Conservation (phyloP, 2,329 filamentous ascomycete species). For the Bimuria novae-zelandiae region DNA sequence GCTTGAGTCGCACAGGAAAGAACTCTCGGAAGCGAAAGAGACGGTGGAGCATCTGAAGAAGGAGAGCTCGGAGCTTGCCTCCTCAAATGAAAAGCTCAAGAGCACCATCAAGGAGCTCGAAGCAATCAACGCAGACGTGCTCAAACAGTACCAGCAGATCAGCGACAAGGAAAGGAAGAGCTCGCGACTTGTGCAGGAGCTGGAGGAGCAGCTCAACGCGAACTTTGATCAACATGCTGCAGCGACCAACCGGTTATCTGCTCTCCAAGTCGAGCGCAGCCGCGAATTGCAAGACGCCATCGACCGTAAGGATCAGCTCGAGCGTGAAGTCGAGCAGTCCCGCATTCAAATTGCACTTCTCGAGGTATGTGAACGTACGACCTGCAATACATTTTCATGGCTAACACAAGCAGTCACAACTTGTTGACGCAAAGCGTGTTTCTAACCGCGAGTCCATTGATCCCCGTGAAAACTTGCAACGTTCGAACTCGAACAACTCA, state of each 20-base stretch:
- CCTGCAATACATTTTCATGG: not conserved
- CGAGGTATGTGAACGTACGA: slow-evolving; percentile 63
- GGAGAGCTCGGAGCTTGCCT: slow-evolving; percentile 26
- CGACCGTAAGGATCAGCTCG: slow-evolving; percentile 50
- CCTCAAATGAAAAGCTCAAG: not conserved
- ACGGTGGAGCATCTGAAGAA: slow-evolving; percentile 48
- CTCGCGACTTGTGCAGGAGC: slow-evolving; percentile 86
- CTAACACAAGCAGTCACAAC: slow-evolving; percentile 60
- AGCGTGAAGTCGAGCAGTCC: slow-evolving; percentile 75
- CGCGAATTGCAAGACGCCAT: slow-evolving; percentile 49
- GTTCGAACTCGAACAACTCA: slow-evolving; percentile 64
- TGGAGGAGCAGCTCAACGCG: slow-evolving; percentile 92
- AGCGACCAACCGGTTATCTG: slow-evolving; percentile 83
- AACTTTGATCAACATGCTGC: slow-evolving; percentile 93
- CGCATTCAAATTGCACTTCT: slow-evolving; percentile 74
- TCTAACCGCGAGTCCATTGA: slow-evolving; percentile 52
- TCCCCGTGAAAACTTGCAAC: slow-evolving; percentile 55
- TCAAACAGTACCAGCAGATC: slow-evolving; percentile 62
- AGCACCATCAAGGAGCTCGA: slow-evolving; percentile 49
- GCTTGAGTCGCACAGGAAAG: slow-evolving; percentile 48
- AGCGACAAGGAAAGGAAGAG: slow-evolving; percentile 82
- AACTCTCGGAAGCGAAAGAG: slow-evolving; percentile 48
- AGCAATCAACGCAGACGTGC: slow-evolving; percentile 57
- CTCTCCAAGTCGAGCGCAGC: slow-evolving; percentile 56
- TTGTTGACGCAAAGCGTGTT: slow-evolving; percentile 60